Conservation (phyloP, 192 early-diverging fungal genomes). For the Gigaspora rosea region DNA sequence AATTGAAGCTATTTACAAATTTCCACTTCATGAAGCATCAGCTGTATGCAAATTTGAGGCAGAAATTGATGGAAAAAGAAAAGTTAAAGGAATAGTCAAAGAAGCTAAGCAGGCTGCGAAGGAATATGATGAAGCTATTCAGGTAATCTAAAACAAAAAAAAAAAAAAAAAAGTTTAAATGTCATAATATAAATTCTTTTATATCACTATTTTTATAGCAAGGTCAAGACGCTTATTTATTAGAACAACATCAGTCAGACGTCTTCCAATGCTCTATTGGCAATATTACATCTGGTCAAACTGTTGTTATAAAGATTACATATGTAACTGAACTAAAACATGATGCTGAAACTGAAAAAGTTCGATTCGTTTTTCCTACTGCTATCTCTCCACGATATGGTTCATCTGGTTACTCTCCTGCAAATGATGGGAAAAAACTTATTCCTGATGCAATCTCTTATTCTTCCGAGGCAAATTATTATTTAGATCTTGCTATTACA, state of each 20-base stretch:
- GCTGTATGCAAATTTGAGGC: constrained; percentile 26
- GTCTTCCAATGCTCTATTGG: constrained; percentile 53
- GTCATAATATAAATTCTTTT: neutral
- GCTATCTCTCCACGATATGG: no score
- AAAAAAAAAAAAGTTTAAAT: neutral
- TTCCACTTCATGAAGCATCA: constrained; percentile 17
- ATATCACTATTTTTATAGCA: neutral
- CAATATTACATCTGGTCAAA: constrained; percentile 45
- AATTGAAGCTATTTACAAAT: constrained; percentile 24
- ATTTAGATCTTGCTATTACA: constrained; percentile 34
- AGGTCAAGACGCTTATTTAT: neutral
- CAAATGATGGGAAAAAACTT: constrained; percentile 6
- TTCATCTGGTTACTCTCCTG: no score
- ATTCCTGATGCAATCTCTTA: neutral
- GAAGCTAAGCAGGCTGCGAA: constrained; percentile 15
- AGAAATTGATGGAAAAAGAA: constrained; percentile 14
- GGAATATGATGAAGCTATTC: neutral
- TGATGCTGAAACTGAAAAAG: constrained; percentile 47
- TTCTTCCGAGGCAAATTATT: neutral
- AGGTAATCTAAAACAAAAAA: neutral
- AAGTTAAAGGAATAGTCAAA: constrained; percentile 24
- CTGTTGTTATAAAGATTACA: constrained; percentile 44
- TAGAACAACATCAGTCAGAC: constrained; percentile 29
- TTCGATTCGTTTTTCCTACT: no score
- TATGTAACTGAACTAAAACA: constrained; percentile 52